Percentiles rank a stretch among this genome's conserved stretches.
These are phyloP conservation scores for Botrytis hyacinthi DNA, from an alignment of 2,329 filamentous ascomycete genomes.

Conservation along the genomic window DNA sequence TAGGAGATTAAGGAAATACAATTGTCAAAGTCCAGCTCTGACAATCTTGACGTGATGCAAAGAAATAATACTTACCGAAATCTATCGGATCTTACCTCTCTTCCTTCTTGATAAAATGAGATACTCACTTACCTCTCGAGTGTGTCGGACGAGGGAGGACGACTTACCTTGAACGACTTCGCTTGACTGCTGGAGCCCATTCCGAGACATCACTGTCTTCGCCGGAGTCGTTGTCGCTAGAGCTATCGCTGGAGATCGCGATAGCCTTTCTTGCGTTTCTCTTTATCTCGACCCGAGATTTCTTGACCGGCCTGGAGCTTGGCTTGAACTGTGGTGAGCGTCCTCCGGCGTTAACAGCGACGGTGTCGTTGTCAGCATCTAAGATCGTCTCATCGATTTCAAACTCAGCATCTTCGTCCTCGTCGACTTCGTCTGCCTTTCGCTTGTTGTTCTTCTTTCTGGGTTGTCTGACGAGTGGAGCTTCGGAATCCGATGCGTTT, in stretches of 20 bases:
- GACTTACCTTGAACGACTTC: neutral
- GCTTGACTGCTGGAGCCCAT: neutral
- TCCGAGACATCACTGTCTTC: neutral
- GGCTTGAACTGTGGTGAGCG: neutral
- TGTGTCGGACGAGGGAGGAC: neutral
- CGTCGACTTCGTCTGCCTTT: neutral
- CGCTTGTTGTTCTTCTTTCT: neutral
- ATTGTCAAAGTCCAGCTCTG: slow-evolving; percentile 4
- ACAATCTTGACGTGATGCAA: neutral
- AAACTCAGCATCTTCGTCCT: neutral
- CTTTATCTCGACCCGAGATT: neutral
- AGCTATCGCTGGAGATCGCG: neutral
- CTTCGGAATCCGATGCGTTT: neutral
- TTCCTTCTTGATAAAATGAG: neutral
- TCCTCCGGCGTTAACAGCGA: neutral
- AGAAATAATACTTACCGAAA: neutral
- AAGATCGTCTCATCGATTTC: neutral
- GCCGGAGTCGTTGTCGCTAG: neutral
- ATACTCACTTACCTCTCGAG: neutral
- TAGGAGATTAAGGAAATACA: neutral
- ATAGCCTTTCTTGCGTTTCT: neutral
- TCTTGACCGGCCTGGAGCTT: neutral
- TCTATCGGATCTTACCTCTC: neutral
- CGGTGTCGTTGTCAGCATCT: neutral
- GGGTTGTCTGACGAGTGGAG: neutral